Conservation (phyloP, 148 eudicot genomes). For the Silene uniflora region DNA sequence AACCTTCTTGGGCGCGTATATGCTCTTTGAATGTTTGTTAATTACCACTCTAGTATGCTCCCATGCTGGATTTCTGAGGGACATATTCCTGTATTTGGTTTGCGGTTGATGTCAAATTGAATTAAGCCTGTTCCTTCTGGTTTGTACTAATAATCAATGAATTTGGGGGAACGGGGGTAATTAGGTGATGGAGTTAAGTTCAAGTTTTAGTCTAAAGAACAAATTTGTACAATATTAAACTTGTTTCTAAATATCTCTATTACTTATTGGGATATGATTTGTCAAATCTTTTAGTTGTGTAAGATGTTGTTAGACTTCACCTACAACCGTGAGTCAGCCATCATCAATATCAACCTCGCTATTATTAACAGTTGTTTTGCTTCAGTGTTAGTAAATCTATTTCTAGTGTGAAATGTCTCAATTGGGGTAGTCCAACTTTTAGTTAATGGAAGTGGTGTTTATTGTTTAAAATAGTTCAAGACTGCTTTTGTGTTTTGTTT, state of each 20-base stretch:
- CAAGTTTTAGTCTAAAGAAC: neutral
- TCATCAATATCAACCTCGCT: too few relatives aligned
- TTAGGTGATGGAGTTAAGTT: neutral
- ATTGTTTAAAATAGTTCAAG: neutral
- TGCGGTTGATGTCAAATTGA: neutral
- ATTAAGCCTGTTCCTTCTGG: neutral
- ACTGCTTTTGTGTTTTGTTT: neutral
- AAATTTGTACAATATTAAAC: neutral
- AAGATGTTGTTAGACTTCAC: neutral
- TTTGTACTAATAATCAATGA: neutral
- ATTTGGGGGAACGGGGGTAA: neutral
- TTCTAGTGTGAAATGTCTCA: neutral
- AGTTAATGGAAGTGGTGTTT: neutral
- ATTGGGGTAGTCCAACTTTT: neutral
- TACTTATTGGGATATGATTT: neutral
- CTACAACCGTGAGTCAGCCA: too few relatives aligned
- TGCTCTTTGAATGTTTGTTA: neutral
- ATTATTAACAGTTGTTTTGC: neutral
- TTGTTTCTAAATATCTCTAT: neutral
- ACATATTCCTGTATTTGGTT: neutral
- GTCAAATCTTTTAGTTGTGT: neutral
- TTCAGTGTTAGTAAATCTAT: neutral
- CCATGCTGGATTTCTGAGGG: too few relatives aligned
- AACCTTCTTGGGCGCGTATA: too few relatives aligned
- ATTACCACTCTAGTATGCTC: neutral